Percentiles rank a stretch among this genome's conserved stretches.
Evolutionary conservation across 1,284 basidiomycete genomes (phyloP).

Genomic region (Trichosporon sp.): DNA sequence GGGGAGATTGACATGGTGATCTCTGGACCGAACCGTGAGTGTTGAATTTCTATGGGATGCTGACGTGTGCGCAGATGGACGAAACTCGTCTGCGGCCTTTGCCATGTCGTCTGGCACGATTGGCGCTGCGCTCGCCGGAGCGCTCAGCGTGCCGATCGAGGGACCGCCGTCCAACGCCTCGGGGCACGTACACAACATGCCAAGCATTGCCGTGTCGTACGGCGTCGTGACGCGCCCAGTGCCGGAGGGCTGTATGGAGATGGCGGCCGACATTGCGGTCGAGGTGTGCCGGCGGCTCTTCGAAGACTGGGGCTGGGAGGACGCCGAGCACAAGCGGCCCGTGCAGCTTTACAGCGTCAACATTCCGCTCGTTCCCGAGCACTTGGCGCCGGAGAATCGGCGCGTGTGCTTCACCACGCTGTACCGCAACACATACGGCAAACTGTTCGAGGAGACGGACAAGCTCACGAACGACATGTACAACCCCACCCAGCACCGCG

Average conservation of each 20-base stretch:
- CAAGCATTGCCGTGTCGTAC: constrained; percentile 81
- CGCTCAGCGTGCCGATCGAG: constrained; percentile 76
- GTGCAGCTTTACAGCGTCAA: constrained; percentile 55
- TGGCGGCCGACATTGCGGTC: constrained; percentile 69
- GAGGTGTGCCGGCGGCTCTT: constrained; percentile 73
- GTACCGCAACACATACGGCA: constrained; percentile 55
- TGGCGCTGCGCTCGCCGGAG: constrained; percentile 84
- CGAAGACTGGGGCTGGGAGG: constrained; percentile 73
- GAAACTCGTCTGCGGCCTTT: constrained; percentile 82
- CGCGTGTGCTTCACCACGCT: constrained; percentile 54
- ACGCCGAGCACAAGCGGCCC: constrained; percentile 45
- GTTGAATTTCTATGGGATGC: not conserved
- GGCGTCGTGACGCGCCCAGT: constrained; percentile 75
- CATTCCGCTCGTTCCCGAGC: constrained; percentile 51
- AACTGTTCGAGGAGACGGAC: constrained; percentile 49
- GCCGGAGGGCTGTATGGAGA: constrained; percentile 64
- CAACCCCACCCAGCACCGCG: constrained; percentile 23
- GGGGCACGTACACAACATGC: constrained; percentile 45
- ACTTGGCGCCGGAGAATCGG: constrained; percentile 39
- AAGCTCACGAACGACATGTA: not conserved
- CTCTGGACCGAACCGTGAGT: constrained; percentile 59
- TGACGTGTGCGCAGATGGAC: constrained; percentile 59
- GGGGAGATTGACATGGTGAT: constrained; percentile 77
- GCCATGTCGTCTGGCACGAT: constrained; percentile 85
- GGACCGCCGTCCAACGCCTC: constrained; percentile 64